Base-by-base conservation (phyloP, 1,284 basidiomycete species). In the Volvariella surrecta region DNA sequence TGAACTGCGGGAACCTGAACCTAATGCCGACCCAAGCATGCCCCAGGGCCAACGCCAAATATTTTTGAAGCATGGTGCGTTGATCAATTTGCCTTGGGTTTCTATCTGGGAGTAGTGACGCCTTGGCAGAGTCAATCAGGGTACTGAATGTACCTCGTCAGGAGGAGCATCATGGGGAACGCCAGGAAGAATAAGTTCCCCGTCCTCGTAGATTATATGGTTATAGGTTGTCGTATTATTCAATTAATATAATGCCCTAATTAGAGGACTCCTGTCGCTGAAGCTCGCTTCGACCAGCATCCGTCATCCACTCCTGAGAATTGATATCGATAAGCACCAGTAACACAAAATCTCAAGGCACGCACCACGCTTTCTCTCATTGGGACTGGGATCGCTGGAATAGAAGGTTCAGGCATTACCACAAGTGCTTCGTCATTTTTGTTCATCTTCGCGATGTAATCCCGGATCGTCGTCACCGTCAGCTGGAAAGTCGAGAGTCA, bases 41-140 rank as follows among this genome's bases (percentile, higher is more conserved):
- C 73, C 78, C 20, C 69, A 76, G 46, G 82, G 79, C 1, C 85
- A 87, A 56, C 76, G 82, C 24, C 86, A 89, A 57, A 82, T 89
- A 45, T 84, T 88, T 63, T 67, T 89, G 35, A 70, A 73, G 53
- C 85, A 89, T 48, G 85, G 86, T 85, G 47, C 32, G 70, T 53
- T 28, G 24, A 28, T 28, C 6, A 6, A n/a, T 32, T 35, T 28
- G 24, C 17, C 15, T 32, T 32, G 13, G 19, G 16, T 45, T 8
- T 15, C 39, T 24, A 20, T 15, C 2, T 34, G 11, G 16, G 17
- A 20, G n/a, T 9, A 28, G 8, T 18, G 8, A 22, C 28, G 22
- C 16, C n/a, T 19, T 31, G 31, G 4, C 7, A 56, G 56, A 51
- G 30, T 45, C 31, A 17, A 34, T 59, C 37, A 46, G 50, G n/a